A percentile compares a stretch with the other conserved stretches of the same genome.
Evolutionary conservation across 805 yeast genomes (phyloP).

Genomic region (Blastobotrys peoriensis): DNA sequence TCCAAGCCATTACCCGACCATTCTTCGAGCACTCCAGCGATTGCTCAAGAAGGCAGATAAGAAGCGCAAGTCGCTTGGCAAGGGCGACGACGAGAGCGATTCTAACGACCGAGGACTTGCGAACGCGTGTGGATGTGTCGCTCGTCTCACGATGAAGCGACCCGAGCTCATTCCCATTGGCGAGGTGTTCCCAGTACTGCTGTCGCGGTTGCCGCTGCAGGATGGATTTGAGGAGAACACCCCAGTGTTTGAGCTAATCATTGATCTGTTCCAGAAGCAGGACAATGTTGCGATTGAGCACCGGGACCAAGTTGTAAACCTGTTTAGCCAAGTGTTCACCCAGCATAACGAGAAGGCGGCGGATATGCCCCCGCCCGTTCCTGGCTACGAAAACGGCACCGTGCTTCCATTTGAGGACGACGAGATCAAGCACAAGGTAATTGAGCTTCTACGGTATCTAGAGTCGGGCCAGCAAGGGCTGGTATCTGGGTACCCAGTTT

Average conservation of each 20-base stretch:
- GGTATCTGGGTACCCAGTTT: conserved; percentile 16
- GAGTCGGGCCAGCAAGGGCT: conserved; percentile 56
- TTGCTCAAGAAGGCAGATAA: conserved; percentile 73
- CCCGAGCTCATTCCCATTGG: conserved; percentile 66
- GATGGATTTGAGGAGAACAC: conserved; percentile 89
- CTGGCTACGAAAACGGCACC: background rate
- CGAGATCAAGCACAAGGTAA: conserved; percentile 57
- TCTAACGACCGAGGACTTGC: conserved; percentile 80
- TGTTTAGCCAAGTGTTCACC: conserved; percentile 63
- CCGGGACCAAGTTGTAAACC: conserved; percentile 45
- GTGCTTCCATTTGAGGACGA: conserved; percentile 71
- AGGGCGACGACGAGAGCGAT: conserved; percentile 63
- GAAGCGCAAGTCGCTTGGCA: conserved; percentile 28
- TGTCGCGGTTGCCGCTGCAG: conserved; percentile 76
- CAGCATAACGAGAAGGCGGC: conserved; percentile 57
- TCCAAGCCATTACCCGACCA: conserved; percentile 56
- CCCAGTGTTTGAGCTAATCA: conserved; percentile 76
- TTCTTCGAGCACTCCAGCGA: conserved; percentile 62
- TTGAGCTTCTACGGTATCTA: conserved; percentile 66
- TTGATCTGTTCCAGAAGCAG: conserved; percentile 61
- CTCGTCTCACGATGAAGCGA: conserved; percentile 77
- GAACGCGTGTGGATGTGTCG: conserved; percentile 95
- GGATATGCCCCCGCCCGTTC: conserved; percentile 21
- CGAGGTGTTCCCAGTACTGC: conserved; percentile 66
- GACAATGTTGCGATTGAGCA: conserved; percentile 44